Base-by-base conservation (phyloP, 2,329 filamentous ascomycete genomes). In the Penicillium sclerotigenum region DNA sequence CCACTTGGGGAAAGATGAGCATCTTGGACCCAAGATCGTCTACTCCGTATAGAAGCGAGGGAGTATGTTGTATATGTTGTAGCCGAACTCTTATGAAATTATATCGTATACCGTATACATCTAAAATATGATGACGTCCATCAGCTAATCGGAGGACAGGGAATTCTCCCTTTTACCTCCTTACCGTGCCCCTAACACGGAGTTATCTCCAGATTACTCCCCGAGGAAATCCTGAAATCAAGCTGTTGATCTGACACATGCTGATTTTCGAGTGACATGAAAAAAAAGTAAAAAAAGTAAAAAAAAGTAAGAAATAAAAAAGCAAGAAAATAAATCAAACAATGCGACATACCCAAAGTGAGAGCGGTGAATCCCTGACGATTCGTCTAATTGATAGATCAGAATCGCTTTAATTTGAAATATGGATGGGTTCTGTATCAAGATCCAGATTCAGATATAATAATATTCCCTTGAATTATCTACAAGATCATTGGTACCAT, bases 101-200 rank as follows among this genome's bases (percentile, higher is more conserved):
- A 24, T 26, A 33, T n/a, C n/a, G n/a, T 29, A 29, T 29, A 29
- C 13, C 11, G 16, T 37, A 37, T 13, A 47, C 13, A 26, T 45
- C 38, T 18, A 37, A 52, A 45, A 46, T 52, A 37, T 46, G 36
- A 40, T 49, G 37, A 43, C 20, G 29, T 29, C 11, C 28, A 49
- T 34, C 20, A 48, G 26, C 57, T 54, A 61, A 61, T 61, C 57
- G 59, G 59, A 59, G 47, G 22, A 3, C 26, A 18, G 41, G 57
- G 57, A 59, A 52, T 54, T 18, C 36, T 29, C 41, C 34, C 51
- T 22, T 56, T 48, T n/a, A 29, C 26, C 42, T 47, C 48, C 48
- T 52, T 52, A 6, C 48, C 29, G 48, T 36, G 4, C 49, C 49
- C 40, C 49, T 52, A 46, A 52, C 31, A 47, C 49, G 49, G 49